These are phyloP conservation scores for Kurtzmaniella natalensis DNA, from an alignment of 1,139 yeast species.

Conservation along the genomic window DNA sequence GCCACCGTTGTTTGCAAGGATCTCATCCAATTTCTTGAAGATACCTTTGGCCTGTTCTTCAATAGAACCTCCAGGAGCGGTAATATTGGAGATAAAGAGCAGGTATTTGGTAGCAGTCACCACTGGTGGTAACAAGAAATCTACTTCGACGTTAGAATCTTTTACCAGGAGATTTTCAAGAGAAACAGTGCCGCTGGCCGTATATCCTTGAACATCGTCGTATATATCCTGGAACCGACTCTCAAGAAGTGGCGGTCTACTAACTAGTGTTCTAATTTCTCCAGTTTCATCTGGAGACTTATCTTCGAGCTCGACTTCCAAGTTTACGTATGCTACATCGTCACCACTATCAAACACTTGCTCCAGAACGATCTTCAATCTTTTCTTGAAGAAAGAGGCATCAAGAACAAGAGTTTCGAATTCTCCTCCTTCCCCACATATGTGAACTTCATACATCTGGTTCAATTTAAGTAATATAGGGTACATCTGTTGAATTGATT, in stretches of 20 bases:
- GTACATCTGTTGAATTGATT: conserved; percentile 55
- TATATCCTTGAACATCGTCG: conserved; percentile 4
- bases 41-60: conserved; percentile 46
- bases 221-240: conserved; percentile 42
- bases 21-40: conserved; percentile 35
- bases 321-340: conserved; percentile 64
- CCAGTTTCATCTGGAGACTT: conserved; percentile 27
- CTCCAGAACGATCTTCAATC: conserved; percentile 41
- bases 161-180: too few relatives aligned
- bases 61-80: conserved; percentile 19
- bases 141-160: too few relatives aligned
- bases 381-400: conserved; percentile 72
- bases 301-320: conserved; percentile 38
- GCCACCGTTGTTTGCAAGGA: conserved; percentile 23
- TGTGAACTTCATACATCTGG: conserved; percentile 70
- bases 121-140: too few relatives aligned
- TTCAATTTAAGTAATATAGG: conserved; percentile 60
- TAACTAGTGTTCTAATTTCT: conserved; percentile 30
- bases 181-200: background rate
- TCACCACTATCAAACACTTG: conserved; percentile 45
- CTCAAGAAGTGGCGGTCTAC: conserved; percentile 45
- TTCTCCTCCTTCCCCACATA: conserved; percentile 99
- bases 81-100: conserved; percentile 50
- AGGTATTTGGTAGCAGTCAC: too few relatives aligned
- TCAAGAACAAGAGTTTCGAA: conserved; percentile 90